These are phyloP conservation scores for Dictyostelium firmibasis DNA, from an alignment of 78 protist genomes.

Conservation along the genomic window DNA sequence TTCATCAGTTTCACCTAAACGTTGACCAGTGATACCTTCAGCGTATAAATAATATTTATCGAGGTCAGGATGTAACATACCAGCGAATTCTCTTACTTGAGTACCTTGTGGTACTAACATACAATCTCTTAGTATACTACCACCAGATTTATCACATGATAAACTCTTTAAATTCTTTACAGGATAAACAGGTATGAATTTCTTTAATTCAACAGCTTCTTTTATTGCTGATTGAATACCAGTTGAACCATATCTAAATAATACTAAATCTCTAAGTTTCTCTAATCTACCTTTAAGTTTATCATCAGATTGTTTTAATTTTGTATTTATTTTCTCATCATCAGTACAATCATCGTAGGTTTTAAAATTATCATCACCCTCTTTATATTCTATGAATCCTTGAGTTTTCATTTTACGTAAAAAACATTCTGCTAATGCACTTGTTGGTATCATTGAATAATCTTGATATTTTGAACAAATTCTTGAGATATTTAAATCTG, in stretches of 20 bases:
- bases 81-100: conserved; percentile 77
- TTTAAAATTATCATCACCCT: conserved; percentile 48
- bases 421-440: conserved; percentile 77
- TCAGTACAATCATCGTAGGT: conserved; percentile 3
- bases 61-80: conserved; percentile 64
- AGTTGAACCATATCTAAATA: conserved; percentile 76
- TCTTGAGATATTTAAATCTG: conserved; percentile 32
- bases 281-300: conserved; percentile 37
- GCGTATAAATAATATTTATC: conserved; percentile 81
- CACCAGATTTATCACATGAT: conserved; percentile 43
- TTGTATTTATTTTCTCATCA: background rate
- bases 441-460: conserved; percentile 43
- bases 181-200: conserved; percentile 66
- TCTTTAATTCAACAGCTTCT: conserved; percentile 76
- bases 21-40: conserved; percentile 74
- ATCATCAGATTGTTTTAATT: conserved; percentile 65
- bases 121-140: conserved; percentile 67
- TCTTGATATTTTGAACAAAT: conserved; percentile 50
- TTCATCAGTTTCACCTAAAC: conserved; percentile 48
- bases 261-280: conserved; percentile 70
- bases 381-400: conserved; percentile 27
- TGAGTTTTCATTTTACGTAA: conserved; percentile 51
- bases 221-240: conserved; percentile 69
- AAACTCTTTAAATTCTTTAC: conserved; percentile 62
- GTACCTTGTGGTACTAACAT: conserved; percentile 67